Evolutionary conservation across 2,329 filamentous ascomycete genomes (phyloP).

Genomic region (Aspergillus niger): DNA sequence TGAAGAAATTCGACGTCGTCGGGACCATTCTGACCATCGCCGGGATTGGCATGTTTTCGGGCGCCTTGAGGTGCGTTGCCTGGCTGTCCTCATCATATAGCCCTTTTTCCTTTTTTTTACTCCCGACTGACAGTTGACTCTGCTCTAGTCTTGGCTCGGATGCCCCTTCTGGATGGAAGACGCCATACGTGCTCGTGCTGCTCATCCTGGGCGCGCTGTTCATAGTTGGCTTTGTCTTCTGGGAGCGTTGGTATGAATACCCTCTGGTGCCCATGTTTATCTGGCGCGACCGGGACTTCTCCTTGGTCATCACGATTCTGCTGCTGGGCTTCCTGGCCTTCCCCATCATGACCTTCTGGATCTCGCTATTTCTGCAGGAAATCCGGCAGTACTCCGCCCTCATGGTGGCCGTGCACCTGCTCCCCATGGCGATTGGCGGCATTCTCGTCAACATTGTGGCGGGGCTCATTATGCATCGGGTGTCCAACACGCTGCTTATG

Average conservation of each 20-base stretch:
- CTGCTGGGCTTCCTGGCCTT: constrained; percentile 66
- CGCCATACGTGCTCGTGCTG: constrained; percentile 63
- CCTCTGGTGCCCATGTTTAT: constrained; percentile 58
- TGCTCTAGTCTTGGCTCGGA: constrained; percentile 50
- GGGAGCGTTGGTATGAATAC: constrained; percentile 58
- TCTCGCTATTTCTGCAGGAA: constrained; percentile 66
- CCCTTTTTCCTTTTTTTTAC: neutral
- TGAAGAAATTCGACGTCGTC: constrained; percentile 56
- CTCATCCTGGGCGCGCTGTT: constrained; percentile 61
- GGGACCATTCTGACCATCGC: constrained; percentile 63
- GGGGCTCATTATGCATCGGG: constrained; percentile 61
- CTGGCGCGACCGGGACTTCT: constrained; percentile 65
- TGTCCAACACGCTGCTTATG: constrained; percentile 67
- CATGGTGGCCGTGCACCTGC: constrained; percentile 62
- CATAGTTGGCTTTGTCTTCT: constrained; percentile 60
- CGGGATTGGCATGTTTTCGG: constrained; percentile 67
- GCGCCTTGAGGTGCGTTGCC: constrained; percentile 50
- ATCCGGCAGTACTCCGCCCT: constrained; percentile 57
- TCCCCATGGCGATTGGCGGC: constrained; percentile 67
- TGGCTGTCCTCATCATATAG: neutral
- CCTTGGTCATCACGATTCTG: constrained; percentile 60
- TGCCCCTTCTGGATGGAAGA: constrained; percentile 64
- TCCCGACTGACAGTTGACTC: constrained; percentile 5
- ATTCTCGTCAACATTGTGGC: constrained; percentile 65
- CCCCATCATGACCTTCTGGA: constrained; percentile 62